Base-by-base conservation (phyloP, 2,329 filamentous ascomycete genomes). In the Dothistroma pini region DNA sequence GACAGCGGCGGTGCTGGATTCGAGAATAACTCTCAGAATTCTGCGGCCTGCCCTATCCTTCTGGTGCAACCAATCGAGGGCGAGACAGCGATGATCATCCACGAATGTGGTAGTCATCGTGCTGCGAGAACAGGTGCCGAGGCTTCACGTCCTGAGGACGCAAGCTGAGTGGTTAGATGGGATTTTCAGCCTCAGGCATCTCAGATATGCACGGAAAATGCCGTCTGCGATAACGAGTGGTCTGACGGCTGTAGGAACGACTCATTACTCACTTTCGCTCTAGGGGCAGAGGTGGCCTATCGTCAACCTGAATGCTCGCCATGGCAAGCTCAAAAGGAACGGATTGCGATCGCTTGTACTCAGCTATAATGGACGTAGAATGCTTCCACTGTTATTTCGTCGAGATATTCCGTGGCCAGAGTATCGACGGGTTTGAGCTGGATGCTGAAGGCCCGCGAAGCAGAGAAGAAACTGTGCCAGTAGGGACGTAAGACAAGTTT, bases 1-100 rank as follows among this genome's bases (percentile, higher is more conserved):
- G 34, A 34, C 35, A 35, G 50, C 50, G 16, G 9, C 35, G 41
- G 41, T n/a, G 41, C 41, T 44, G 41, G n/a, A 14, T 44, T 44
- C 41, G 41, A 34, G n/a, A 16, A 54, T 10, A 54, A 9, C 29
- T 12, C 22, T 34, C 29, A 35, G 32, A 54, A 54, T 41, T 54
- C 52, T 41, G 52, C 21, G 22, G 52, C 52, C 52, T 54, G 38
- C 52, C 32, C 32, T 19, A 54, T 54, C 34, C 25, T 54, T 35
- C 7, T 54, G 11, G 35, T 38, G 35, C 35, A 44, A n/a, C 41
- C 41, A n/a, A 44, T 44, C 10, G 41, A n/a, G 41, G n/a, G 16
- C 41, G n/a, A 44, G 41, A 44, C 16, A 19, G 41, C n/a, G 41
- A 44, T n/a, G 14, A 44, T 44, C 41, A 19, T 44, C 14, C 4